phyloP scores from a whole-genome alignment of 768 basidiomycete species.

The Phlebiopsis flavidoalba region DNA sequence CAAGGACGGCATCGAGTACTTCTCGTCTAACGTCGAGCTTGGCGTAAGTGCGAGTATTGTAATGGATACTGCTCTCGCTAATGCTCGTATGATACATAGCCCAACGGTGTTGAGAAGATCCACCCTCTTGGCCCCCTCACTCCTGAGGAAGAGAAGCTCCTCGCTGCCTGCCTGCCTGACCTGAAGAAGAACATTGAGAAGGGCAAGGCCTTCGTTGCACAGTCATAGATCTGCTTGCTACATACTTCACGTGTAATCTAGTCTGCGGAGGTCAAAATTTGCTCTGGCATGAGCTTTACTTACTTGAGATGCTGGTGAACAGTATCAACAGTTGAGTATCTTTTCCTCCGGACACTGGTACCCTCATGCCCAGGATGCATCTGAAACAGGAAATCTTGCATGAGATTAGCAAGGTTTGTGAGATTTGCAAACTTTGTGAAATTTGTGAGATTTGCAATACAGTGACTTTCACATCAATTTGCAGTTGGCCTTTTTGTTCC shows the following conservation, averaged over 20 bases:
- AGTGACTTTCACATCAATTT: no score
- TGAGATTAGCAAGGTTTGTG: no score
- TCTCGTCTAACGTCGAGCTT: conserved; percentile 92
- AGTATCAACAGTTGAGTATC: no score
- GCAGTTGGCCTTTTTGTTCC: no score
- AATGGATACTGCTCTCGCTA: conserved; percentile 2
- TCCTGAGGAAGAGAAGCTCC: conserved; percentile 76
- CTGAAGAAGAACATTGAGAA: conserved; percentile 98
- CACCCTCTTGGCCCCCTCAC: conserved; percentile 77
- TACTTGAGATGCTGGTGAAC: no score
- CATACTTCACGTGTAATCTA: background rate
- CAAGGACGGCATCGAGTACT: conserved; percentile 87
- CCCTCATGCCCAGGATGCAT: no score
- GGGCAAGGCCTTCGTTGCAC: conserved; percentile 71
- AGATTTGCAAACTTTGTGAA: no score
- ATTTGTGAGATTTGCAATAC: no score
- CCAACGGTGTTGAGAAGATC: conserved; percentile 90
- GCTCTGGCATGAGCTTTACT: background rate
- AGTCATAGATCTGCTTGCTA: conserved; percentile 7
- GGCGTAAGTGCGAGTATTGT: conserved; percentile 50
- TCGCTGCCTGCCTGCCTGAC: conserved; percentile 85
- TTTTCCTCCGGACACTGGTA: no score
- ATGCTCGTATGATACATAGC: conserved; percentile 30
- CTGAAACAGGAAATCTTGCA: no score
- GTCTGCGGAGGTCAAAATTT: background rate